These are phyloP conservation scores for Pichia deserticola DNA, from an alignment of 805 yeast species.

Conservation along the genomic window DNA sequence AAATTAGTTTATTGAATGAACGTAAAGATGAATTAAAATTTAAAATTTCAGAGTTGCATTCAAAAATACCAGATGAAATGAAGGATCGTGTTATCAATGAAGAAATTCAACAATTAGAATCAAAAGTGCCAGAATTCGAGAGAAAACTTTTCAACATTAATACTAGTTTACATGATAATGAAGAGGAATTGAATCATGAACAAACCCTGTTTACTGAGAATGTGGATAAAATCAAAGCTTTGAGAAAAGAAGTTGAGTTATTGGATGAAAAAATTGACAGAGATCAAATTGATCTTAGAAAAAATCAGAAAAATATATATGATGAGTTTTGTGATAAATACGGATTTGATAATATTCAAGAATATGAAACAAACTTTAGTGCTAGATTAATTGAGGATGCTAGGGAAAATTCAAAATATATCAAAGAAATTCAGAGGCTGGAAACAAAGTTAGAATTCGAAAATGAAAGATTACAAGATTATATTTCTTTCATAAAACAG, in stretches of 20 bases:
- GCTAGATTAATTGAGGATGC: conserved; percentile 45
- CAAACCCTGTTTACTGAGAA: conserved; percentile 16
- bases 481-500: conserved; percentile 37
- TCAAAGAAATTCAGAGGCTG: conserved; percentile 53
- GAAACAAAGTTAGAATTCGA: conserved; percentile 62
- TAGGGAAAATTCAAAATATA: conserved; percentile 53
- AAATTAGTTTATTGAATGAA: conserved; percentile 45
- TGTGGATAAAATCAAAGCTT: conserved; percentile 10
- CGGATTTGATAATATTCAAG: conserved; percentile 49
- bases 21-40: conserved; percentile 44
- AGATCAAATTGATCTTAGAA: conserved; percentile 12
- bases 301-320: conserved; percentile 41
- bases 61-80: conserved; percentile 44
- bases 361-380: conserved; percentile 68
- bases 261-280: conserved; percentile 24
- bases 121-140: conserved; percentile 23
- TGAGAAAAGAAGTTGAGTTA: conserved; percentile 16
- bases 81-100: conserved; percentile 50
- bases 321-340: conserved; percentile 46
- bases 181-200: conserved; percentile 47
- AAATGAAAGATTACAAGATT: conserved; percentile 47
- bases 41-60: conserved; percentile 36
- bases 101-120: conserved; percentile 43
- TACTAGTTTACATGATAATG: conserved; percentile 25
- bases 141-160: conserved; percentile 20